Percentiles rank a stretch among this genome's conserved stretches.
phyloP scores from a whole-genome alignment of 768 basidiomycete genomes.

The Naganishia randhawae region DNA sequence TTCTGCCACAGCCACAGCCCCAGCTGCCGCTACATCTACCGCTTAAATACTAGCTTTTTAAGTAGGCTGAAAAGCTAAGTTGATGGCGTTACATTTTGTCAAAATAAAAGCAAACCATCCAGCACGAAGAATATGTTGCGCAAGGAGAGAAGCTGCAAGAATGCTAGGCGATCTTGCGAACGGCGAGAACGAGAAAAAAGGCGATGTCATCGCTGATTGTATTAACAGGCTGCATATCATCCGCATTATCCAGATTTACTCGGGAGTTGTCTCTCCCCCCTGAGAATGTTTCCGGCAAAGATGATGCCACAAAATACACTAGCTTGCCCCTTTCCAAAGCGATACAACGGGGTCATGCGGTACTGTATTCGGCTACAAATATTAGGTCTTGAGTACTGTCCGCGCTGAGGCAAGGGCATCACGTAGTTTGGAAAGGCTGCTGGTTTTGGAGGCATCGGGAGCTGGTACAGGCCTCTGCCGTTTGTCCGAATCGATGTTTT shows the following conservation, averaged over 20 bases:
- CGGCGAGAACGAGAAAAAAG: background rate
- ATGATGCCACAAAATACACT: background rate
- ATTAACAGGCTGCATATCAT: background rate
- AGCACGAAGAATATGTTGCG: background rate
- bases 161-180: background rate
- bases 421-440: background rate
- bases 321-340: background rate
- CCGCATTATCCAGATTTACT: background rate
- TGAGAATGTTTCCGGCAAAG: background rate
- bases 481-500: background rate
- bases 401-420: background rate
- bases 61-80: background rate
- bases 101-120: background rate
- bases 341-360: background rate
- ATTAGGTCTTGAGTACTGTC: background rate
- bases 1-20: background rate
- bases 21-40: background rate
- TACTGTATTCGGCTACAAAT: background rate
- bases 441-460: background rate
- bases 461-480: background rate
- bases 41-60: background rate
- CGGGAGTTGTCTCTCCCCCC: too few relatives aligned
- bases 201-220: background rate
- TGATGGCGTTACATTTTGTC: background rate
- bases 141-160: background rate